Evolutionary conservation across 352 stramenopile genomes (phyloP), one percentile per base, ranked within the genome.

Genomic region (Globisporangium paroecandrum): DNA sequence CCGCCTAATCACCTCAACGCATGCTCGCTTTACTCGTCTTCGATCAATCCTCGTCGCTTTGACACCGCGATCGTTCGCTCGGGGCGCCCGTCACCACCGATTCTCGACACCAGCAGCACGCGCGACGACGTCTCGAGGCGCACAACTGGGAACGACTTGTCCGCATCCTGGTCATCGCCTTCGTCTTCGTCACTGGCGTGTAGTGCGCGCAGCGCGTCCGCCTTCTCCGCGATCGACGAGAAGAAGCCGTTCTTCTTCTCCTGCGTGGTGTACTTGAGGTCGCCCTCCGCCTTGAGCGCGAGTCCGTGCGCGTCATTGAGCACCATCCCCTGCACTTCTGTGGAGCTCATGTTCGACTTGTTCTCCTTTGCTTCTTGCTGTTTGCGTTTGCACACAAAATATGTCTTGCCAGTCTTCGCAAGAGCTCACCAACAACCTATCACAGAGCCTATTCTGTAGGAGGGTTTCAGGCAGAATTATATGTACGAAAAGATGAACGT

Each of bases 291-390:
- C 67, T 87, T 79, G 38, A 94, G 74, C 66, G 83, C 78, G 20
- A 94, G 75, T 24, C 85, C 85, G 65, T 92, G 79, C 63, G 79
- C 83, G 75, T 94, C 85, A 65, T 87, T 94, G 53, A 94, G 71
- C 68, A 92, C 75, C 38, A 91, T 56, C n/a, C 85, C 85, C 66
- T 78, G 77, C 27, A 84, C 80, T 38, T 83, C 70, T 5, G 32
- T 15, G 43, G 65, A 62, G 65, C 68, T 83, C 81, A 85, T 89
- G 0, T 55, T 73, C 36, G 55, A 32, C 29, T 32, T 32, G 29
- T 32, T 57, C 43, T 8, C 53, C 6, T 41, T 55, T 20, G 24
- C 54, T 57, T 32, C 38, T 60, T 46, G 29, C 38, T 25, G 34
- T 12, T 65, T 3, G 36, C 15, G 22, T 22, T 46, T 22, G 24